Percentiles rank a stretch among this genome's conserved stretches.
Evolutionary conservation across 257 asterid species (phyloP).

Genomic region (Paulownia fortunei): DNA sequence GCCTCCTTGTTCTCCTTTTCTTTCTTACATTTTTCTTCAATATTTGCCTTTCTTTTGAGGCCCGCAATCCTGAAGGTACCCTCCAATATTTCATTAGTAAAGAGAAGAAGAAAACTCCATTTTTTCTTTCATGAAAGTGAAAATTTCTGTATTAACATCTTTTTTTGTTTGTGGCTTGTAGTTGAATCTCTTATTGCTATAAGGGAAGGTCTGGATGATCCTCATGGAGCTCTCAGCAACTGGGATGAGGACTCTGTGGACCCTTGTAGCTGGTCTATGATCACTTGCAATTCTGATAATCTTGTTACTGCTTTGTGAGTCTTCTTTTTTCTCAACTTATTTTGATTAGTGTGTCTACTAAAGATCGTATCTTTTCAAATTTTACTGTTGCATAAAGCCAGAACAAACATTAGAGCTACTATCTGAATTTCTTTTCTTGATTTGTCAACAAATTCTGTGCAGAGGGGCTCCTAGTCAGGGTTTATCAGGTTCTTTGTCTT

Average conservation of each 20-base stretch:
- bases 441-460: constrained; percentile 24
- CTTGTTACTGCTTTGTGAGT: constrained; percentile 80
- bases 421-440: constrained; percentile 22
- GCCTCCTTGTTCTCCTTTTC: constrained; percentile 32
- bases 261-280: constrained; percentile 97
- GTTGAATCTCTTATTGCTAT: constrained; percentile 78
- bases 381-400: neutral
- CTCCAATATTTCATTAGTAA: neutral
- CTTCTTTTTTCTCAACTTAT: neutral
- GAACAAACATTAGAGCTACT: neutral
- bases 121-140: neutral
- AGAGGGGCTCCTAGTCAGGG: constrained; percentile 99
- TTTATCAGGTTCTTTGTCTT: constrained; percentile 83
- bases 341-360: neutral
- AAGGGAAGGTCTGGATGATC: constrained; percentile 63
- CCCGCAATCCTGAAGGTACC: constrained; percentile 87
- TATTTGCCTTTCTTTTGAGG: constrained; percentile 56
- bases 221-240: constrained; percentile 83
- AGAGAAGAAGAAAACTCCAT: neutral
- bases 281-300: constrained; percentile 82
- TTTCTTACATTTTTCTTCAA: constrained; percentile 40
- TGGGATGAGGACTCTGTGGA: constrained; percentile 97
- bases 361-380: neutral
- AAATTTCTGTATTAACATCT: neutral
- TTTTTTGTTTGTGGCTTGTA: constrained; percentile 35